phyloP scores from a whole-genome alignment of 164 flowering plant species.

The Warburgia ugandensis region DNA sequence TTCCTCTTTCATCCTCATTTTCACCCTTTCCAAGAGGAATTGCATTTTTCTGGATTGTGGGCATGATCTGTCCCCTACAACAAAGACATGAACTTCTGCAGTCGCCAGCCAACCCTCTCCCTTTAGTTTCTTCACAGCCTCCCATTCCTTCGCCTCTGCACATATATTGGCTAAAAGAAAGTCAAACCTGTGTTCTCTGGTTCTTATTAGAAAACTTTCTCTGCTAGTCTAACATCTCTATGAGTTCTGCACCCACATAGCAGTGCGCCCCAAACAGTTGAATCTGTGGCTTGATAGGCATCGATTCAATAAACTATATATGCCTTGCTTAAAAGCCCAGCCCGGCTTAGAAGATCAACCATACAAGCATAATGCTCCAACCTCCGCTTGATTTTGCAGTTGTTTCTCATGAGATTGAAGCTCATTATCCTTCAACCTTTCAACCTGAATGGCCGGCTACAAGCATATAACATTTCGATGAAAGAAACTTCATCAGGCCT shows the following conservation, averaged over 20 bases:
- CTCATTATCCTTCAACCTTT: slow-evolving; percentile 41
- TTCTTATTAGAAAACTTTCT: slow-evolving; percentile 48
- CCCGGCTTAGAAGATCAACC: slow-evolving; percentile 54
- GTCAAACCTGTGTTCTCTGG: slow-evolving; percentile 59
- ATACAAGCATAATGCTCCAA: slow-evolving; percentile 62
- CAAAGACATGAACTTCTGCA: slow-evolving; percentile 38
- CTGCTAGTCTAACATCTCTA: slow-evolving; percentile 52
- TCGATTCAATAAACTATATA: slow-evolving; percentile 39
- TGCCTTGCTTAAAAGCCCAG: slow-evolving; percentile 42
- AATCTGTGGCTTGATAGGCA: slow-evolving; percentile 63
- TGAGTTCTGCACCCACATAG: slow-evolving; percentile 52
- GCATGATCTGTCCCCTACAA: slow-evolving; percentile 36
- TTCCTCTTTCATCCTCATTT: slow-evolving; percentile 35
- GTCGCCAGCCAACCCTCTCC: slow-evolving; percentile 27
- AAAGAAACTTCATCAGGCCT: slow-evolving; percentile 46
- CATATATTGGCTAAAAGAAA: slow-evolving; percentile 53
- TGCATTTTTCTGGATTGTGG: slow-evolving; percentile 31
- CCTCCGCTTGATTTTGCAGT: slow-evolving; percentile 39
- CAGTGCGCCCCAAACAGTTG: slow-evolving; percentile 56
- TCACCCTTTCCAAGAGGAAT: slow-evolving; percentile 27
- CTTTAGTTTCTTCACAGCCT: slow-evolving; percentile 39
- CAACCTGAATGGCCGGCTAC: slow-evolving; percentile 67
- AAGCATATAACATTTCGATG: slow-evolving; percentile 48
- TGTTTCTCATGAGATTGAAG: slow-evolving; percentile 42
- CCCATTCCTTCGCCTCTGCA: slow-evolving; percentile 66